These are phyloP conservation scores for Neofusicoccum kwambonambiense DNA, from an alignment of 2,329 filamentous ascomycete species.

Conservation along the genomic window DNA sequence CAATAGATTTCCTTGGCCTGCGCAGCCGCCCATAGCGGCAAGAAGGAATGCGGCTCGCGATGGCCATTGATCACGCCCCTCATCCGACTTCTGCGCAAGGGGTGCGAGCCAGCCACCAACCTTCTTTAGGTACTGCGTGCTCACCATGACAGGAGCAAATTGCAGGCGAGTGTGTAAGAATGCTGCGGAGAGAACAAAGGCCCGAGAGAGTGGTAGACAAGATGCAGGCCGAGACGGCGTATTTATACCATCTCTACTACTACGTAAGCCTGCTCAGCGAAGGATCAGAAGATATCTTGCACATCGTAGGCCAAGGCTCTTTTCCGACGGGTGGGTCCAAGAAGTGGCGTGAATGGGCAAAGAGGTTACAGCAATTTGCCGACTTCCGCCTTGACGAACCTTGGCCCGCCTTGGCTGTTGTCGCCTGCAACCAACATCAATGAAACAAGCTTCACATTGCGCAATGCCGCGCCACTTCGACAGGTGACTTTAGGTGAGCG, in stretches of 20 bases:
- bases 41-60: conserved; percentile 56
- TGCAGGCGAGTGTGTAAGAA: background rate
- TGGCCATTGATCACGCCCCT: conserved; percentile 55
- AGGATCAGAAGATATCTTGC: background rate
- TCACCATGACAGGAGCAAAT: background rate
- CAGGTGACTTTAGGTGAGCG: too few relatives aligned
- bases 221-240: background rate
- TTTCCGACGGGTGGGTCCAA: background rate
- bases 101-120: conserved; percentile 35
- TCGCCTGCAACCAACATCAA: background rate
- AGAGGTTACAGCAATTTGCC: background rate
- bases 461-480: too few relatives aligned
- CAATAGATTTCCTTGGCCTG: conserved; percentile 58
- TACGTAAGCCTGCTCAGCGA: background rate
- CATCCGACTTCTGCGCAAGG: conserved; percentile 34
- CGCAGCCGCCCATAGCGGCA: conserved; percentile 59
- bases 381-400: conserved; percentile 6
- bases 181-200: background rate
- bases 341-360: background rate
- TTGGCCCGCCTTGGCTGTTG: conserved; percentile 5
- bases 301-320: background rate
- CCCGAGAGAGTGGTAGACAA: background rate
- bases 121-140: conserved; percentile 23
- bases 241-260: background rate
- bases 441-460: background rate